These are phyloP conservation scores for Epichloe gansuensis DNA, from an alignment of 2,329 filamentous ascomycete species.

Conservation along the genomic window DNA sequence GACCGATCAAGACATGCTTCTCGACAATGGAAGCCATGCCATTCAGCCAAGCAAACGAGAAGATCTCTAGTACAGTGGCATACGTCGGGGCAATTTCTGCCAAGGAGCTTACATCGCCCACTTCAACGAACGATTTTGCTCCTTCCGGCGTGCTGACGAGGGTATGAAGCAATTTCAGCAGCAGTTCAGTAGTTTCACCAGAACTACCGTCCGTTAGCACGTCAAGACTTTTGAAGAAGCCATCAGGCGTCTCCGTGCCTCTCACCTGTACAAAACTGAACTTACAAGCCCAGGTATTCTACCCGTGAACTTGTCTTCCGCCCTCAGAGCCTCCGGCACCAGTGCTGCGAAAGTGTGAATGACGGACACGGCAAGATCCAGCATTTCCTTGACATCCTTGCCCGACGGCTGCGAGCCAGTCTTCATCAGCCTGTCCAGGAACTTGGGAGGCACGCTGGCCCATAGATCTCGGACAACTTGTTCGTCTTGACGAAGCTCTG, in stretches of 20 bases:
- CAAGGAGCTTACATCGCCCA: constrained; percentile 42
- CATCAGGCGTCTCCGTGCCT: not conserved
- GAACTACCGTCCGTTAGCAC: constrained; percentile 20
- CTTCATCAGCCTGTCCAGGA: constrained; percentile 50
- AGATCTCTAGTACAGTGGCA: constrained; percentile 40
- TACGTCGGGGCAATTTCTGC: constrained; percentile 44
- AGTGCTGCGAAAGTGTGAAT: constrained; percentile 49
- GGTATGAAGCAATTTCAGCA: constrained; percentile 45
- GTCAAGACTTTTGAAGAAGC: too few relatives aligned
- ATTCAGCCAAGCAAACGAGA: constrained; percentile 46
- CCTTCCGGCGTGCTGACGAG: constrained; percentile 42
- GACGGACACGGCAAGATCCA: constrained; percentile 50
- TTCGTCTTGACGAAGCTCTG: constrained; percentile 36
- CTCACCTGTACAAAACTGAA: constrained; percentile 41
- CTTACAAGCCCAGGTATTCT: constrained; percentile 42
- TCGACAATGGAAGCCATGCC: constrained; percentile 23
- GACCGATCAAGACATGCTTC: constrained; percentile 18
- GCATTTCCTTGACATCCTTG: constrained; percentile 44
- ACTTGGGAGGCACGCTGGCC: constrained; percentile 48
- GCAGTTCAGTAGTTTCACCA: constrained; percentile 36
- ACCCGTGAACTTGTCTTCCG: constrained; percentile 34
- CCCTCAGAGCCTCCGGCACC: constrained; percentile 35
- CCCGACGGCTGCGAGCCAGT: constrained; percentile 33
- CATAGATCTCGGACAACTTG: constrained; percentile 38
- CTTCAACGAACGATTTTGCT: constrained; percentile 32